Evolutionary conservation across 257 asterid genomes (phyloP), one percentile per base, ranked within the genome.

Genomic region (Nicotiana obtusifolia): DNA sequence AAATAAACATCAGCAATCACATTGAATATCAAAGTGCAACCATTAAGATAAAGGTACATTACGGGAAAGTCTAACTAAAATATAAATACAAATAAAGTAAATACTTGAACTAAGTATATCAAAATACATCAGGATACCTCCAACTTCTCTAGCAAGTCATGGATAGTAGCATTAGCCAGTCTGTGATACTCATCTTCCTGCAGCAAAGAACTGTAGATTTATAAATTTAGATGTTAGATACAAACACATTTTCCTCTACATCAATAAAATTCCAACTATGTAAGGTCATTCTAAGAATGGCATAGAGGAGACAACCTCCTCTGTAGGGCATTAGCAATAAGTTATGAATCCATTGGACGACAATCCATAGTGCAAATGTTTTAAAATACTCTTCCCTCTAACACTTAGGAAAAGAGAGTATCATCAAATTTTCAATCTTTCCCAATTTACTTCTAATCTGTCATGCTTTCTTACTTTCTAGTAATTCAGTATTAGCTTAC

Each of bases 121-220:
- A 3, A 22, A 17, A 4, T 47, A 24, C 41, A 73, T 15, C 41
- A 17, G 49, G 28, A 9, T 87, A 92, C 98, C 97, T 94, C 97
- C 37, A 94, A 88, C 86, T 92, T 95, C 78, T 91, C 97, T 75
- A 91, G 93, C 57, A 95, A 94, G 81, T 89, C 89, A 85, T 93
- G 94, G 80, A 95, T 92, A 13, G 98, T 91, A 35, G 93, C 87
- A 87, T 93, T 89, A 78, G 99, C 99, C 87, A 93, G 83, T 82
- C 83, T 90, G 59, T 93, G 88, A 88, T 89, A 95, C 86, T 93
- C 94, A 79, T 92, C 98, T 84, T 93, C 97, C 90, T 85, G 88
- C 87, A 95, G 86, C 80, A 83, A 19, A 26, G 93, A 92, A 81
- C 98, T 95, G 96, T 26, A 83, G 60, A 75, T 60, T 78, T 57